A percentile compares a stretch with the other conserved stretches of the same genome.
phyloP scores from a whole-genome alignment of 441 rosid genomes.

The Arabidopsis hybrid region DNA sequence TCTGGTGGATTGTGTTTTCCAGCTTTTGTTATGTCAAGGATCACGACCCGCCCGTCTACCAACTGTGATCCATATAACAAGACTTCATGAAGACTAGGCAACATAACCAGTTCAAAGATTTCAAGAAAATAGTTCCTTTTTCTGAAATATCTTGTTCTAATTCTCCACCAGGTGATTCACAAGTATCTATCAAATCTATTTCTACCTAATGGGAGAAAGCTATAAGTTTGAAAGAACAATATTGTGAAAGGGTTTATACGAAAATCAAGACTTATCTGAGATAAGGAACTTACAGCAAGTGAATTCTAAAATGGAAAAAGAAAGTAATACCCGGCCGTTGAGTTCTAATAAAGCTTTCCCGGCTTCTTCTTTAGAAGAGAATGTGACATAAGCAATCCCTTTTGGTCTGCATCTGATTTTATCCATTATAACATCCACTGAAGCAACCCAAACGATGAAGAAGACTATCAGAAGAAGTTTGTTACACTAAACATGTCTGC shows the following conservation, averaged over 20 bases:
- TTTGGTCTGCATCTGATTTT: constrained; percentile 54
- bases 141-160: not conserved
- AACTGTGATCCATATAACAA: constrained; percentile 39
- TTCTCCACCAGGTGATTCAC: not conserved
- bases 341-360: constrained; percentile 54
- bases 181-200: constrained; percentile 1
- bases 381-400: constrained; percentile 71
- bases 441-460: constrained; percentile 25
- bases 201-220: not conserved
- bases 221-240: not conserved
- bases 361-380: constrained; percentile 55
- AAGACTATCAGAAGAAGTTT: not conserved
- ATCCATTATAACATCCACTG: constrained; percentile 57
- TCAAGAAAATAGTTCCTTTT: not conserved
- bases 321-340: constrained; percentile 61
- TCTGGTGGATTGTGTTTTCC: constrained; percentile 24
- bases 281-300: not conserved
- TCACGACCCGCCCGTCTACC: constrained; percentile 44
- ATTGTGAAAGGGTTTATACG: not conserved
- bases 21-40: constrained; percentile 27
- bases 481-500: not conserved
- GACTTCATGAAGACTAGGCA: not conserved
- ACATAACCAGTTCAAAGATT: constrained; percentile 5
- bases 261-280: not conserved
- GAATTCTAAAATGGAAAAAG: not conserved